Conservation (phyloP, 257 asterid species). For the Jasminum sambac region DNA sequence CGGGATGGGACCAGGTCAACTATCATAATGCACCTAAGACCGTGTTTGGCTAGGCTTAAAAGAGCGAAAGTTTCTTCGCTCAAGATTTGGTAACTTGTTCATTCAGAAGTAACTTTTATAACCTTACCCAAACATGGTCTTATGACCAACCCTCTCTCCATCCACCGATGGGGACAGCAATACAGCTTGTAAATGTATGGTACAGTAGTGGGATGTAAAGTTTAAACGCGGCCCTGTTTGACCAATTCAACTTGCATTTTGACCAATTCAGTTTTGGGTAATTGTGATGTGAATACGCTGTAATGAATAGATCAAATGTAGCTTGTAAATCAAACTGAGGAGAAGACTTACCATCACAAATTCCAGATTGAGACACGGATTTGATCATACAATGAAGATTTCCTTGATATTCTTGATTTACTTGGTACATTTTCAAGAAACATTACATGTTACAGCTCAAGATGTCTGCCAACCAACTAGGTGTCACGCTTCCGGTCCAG, state of each 20-base stretch:
- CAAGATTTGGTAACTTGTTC: background rate
- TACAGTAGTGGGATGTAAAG: background rate
- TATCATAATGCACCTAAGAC: background rate
- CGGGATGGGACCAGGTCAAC: background rate
- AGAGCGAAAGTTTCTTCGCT: background rate
- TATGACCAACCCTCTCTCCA: background rate
- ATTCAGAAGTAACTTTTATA: background rate
- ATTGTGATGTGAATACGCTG: background rate
- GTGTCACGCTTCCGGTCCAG: slow-evolving; percentile 51
- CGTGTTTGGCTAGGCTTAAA: background rate
- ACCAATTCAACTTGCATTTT: background rate
- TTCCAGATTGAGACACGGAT: background rate
- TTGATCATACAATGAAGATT: slow-evolving; percentile 19
- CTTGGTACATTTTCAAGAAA: slow-evolving; percentile 5
- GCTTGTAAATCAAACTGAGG: background rate
- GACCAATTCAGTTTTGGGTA: background rate
- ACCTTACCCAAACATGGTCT: background rate
- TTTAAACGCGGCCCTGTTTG: background rate
- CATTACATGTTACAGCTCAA: slow-evolving; percentile 41
- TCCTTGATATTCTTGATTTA: slow-evolving; percentile 28
- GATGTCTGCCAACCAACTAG: slow-evolving; percentile 57
- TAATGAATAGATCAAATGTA: background rate
- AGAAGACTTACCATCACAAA: background rate
- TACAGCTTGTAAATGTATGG: background rate
- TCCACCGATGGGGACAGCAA: background rate